Base-by-base conservation (phyloP, 2,329 filamentous ascomycete species). In the Ceratocystis smalleyi region DNA sequence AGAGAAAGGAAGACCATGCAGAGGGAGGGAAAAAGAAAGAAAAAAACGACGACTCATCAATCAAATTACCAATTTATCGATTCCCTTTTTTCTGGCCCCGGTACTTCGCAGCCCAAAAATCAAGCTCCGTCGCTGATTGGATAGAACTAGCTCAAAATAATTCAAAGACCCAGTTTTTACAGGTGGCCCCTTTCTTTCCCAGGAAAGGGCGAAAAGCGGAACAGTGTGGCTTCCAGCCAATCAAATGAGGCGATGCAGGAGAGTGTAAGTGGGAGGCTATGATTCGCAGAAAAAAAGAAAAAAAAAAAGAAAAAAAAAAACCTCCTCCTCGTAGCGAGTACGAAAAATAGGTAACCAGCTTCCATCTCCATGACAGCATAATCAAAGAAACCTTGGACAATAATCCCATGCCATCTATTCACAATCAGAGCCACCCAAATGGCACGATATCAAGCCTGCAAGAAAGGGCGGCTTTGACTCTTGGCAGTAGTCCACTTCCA, bases 71-170 rank as follows among this genome's bases (percentile, higher is more conserved):
- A 51, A 5, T 45, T 19, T 24, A 15, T 45, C 7, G 5, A 19
- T 59, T 24, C 7, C 7, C n/a, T 59, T n/a, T n/a, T 57, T 32
- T 32, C 27, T 61, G 43, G 43, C n/a, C 17, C 24, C 2, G 27
- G 60, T 65, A 65, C 64, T 60, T 65, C 63, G 51, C 64, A 65
- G 64, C 43, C 62, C 17, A 35, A 19, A 59, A 35, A 15, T 22
- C 17, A 12, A 59, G 4, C 5, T 10, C 10, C 3, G n/a, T 1
- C n/a, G 24, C 24, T 59, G 47, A 65, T 65, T 65, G 64, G 47
- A 59, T 51, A 32, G n/a, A 22, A 6, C 22, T 8, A 24, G 6
- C 5, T n/a, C 17, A 27, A 22, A 24, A 17, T 22, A 24, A 35
- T 40, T 54, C 60, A 24, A 59, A 49, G 45, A 57, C 61, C 63